Percentiles rank a stretch among this genome's conserved stretches.
Conservation (phyloP, 495 filamentous ascomycete genomes). For the Aspergillus nanangensis region DNA sequence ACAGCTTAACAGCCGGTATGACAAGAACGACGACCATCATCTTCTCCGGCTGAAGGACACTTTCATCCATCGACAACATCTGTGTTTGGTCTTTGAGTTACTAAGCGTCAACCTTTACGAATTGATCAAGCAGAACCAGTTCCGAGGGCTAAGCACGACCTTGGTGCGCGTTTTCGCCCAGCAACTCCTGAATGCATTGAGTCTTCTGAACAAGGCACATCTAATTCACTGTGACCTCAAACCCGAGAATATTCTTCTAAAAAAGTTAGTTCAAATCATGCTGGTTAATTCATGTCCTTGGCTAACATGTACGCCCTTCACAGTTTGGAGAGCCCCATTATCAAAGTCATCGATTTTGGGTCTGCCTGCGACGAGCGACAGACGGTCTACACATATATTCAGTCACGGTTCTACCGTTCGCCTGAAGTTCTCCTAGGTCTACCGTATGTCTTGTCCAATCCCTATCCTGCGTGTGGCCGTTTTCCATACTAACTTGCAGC, state of each 20-base stretch:
- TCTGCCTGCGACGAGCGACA: constrained; percentile 98
- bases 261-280: constrained; percentile 60
- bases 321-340: constrained; percentile 94
- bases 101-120: constrained; percentile 98
- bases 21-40: constrained; percentile 99
- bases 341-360: constrained; percentile 99
- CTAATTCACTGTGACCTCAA: constrained; percentile 99
- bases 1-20: constrained; percentile 94
- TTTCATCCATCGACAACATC: constrained; percentile 96
- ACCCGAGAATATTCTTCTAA: constrained; percentile 95
- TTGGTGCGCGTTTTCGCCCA: constrained; percentile 98
- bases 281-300: too few species aligned
- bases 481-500: constrained; percentile 10
- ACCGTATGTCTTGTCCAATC: constrained; percentile 48
- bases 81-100: constrained; percentile 96
- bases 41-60: constrained; percentile 94
- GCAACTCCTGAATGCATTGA: constrained; percentile 88
- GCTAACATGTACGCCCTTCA: constrained; percentile 6
- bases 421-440: constrained; percentile 92
- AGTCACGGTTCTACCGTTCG: constrained; percentile 96
- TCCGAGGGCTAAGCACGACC: constrained; percentile 94
- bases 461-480: too few species aligned
- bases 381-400: constrained; percentile 99
- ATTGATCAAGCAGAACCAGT: constrained; percentile 99
- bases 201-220: constrained; percentile 91